Evolutionary conservation across 78 protist genomes (phyloP).

Genomic region (Cavenderia fasciculata): DNA sequence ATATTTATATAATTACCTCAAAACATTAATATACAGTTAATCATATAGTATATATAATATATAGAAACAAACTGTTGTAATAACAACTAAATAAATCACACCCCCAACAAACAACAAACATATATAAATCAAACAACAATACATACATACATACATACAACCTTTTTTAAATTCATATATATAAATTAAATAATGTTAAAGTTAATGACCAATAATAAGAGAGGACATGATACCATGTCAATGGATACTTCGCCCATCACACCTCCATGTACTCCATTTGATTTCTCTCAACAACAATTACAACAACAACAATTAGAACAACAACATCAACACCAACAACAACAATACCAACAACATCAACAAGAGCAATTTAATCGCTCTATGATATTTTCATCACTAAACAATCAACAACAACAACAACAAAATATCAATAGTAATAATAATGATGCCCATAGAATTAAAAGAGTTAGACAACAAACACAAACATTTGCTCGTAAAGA

Average conservation of each 20-base stretch:
- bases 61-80: too few relatives aligned
- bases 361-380: conserved; percentile 3
- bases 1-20: too few relatives aligned
- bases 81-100: too few relatives aligned
- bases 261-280: conserved; percentile 8
- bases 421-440: too few relatives aligned
- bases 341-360: conserved; percentile 32
- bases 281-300: not conserved
- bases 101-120: too few relatives aligned
- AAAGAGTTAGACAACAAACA: conserved; percentile 2
- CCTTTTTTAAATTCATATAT: too few relatives aligned
- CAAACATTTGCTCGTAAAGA: too few relatives aligned
- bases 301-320: not conserved
- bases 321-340: conserved; percentile 3
- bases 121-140: too few relatives aligned
- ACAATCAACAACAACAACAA: conserved; percentile 18
- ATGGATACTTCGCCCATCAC: not conserved
- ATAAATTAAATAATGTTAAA: conserved; percentile 63
- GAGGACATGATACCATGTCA: conserved; percentile 41
- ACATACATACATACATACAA: too few relatives aligned
- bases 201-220: conserved; percentile 47
- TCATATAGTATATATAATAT: too few relatives aligned
- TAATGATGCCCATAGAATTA: not conserved
- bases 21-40: too few relatives aligned
- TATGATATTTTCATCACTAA: too few relatives aligned